phyloP scores from a whole-genome alignment of 495 filamentous ascomycete genomes.

The Parathielavia hyrcaniae region DNA sequence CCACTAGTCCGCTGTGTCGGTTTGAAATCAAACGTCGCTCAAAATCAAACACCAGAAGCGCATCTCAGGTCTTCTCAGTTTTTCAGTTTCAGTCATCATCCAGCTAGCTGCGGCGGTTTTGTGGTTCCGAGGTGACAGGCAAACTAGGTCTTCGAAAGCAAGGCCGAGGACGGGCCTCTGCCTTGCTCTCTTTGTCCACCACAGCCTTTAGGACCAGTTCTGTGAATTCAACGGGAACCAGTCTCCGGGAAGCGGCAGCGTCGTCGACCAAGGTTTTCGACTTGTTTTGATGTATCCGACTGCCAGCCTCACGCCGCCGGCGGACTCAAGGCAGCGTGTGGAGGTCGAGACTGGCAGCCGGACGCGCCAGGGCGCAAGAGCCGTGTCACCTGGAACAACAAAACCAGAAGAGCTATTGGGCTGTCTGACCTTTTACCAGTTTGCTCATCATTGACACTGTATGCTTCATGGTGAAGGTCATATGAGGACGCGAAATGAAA shows the following conservation, averaged over 20 bases:
- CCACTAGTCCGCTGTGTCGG: neutral
- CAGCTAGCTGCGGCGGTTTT: slow-evolving; percentile 34
- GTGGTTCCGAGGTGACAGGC: slow-evolving; percentile 17
- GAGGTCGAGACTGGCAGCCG: slow-evolving; percentile 10
- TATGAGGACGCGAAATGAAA: slow-evolving; percentile 3
- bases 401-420: slow-evolving; percentile 31
- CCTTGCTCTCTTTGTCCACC: slow-evolving; percentile 23
- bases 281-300: slow-evolving; percentile 26
- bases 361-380: slow-evolving; percentile 30
- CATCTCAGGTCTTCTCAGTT: slow-evolving; percentile 42
- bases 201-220: slow-evolving; percentile 33
- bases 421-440: slow-evolving; percentile 61
- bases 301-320: slow-evolving; percentile 20
- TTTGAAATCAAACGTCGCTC: slow-evolving; percentile 13
- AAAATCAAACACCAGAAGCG: slow-evolving; percentile 13
- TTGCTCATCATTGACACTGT: slow-evolving; percentile 50
- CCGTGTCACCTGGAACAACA: slow-evolving; percentile 37
- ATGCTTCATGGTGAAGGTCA: neutral
- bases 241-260: slow-evolving; percentile 29
- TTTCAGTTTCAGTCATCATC: slow-evolving; percentile 28
- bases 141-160: slow-evolving; percentile 12
- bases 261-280: slow-evolving; percentile 12
- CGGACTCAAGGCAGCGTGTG: slow-evolving; percentile 18
- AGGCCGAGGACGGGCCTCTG: slow-evolving; percentile 3
- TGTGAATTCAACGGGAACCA: slow-evolving; percentile 15